Conservation (phyloP, 2,329 filamentous ascomycete genomes). For the Ascochyta fabae region DNA sequence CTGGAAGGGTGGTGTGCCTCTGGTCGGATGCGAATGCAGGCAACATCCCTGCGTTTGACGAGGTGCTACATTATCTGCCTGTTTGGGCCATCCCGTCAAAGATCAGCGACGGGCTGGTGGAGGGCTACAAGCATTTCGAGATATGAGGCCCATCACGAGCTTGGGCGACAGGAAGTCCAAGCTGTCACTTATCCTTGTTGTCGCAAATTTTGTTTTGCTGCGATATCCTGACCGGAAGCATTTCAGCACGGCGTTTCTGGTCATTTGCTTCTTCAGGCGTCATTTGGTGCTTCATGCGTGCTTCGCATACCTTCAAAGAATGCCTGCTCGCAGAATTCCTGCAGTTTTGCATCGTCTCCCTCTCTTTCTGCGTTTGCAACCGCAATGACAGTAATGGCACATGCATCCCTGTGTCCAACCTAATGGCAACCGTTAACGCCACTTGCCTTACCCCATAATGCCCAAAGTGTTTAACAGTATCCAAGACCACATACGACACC, state of each 20-base stretch:
- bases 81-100: constrained; percentile 82
- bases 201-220: constrained; percentile 37
- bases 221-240: constrained; percentile 42
- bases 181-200: constrained; percentile 33
- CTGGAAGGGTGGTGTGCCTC: constrained; percentile 74
- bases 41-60: constrained; percentile 82
- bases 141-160: constrained; percentile 26
- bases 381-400: constrained; percentile 23
- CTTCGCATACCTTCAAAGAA: constrained; percentile 18
- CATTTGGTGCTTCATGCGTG: constrained; percentile 33
- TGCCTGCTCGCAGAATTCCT: constrained; percentile 7
- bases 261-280: constrained; percentile 32
- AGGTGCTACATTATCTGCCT: constrained; percentile 77
- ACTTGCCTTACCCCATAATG: constrained; percentile 26
- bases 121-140: constrained; percentile 74
- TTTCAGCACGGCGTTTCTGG: constrained; percentile 39
- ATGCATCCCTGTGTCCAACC: constrained; percentile 19
- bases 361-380: constrained; percentile 6
- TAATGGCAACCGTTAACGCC: constrained; percentile 36
- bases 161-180: constrained; percentile 27
- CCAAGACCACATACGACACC: constrained; percentile 32
- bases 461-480: constrained; percentile 23
- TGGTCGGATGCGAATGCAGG: constrained; percentile 87
- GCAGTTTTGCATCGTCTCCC: constrained; percentile 1
- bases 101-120: constrained; percentile 76